Percentiles rank a stretch among this genome's conserved stretches.
Evolutionary conservation across 768 basidiomycete species (phyloP).

Genomic region (Strobilomyces echinocephalus): DNA sequence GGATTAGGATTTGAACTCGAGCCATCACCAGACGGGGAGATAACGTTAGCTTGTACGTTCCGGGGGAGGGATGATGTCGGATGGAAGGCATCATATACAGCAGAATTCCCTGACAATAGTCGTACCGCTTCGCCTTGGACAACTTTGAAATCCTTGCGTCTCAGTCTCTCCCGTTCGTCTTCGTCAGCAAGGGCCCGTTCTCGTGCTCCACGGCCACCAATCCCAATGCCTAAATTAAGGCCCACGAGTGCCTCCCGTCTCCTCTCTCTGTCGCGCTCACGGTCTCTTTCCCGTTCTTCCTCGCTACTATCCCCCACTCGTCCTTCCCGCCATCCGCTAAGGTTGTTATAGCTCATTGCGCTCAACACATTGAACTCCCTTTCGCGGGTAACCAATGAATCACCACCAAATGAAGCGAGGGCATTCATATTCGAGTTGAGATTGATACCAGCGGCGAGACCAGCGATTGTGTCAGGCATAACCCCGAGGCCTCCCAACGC

Average conservation of each 20-base stretch:
- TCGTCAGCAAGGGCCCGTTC: slow-evolving; percentile 63
- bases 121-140: slow-evolving; percentile 34
- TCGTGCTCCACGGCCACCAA: slow-evolving; percentile 46
- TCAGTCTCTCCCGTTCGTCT: slow-evolving; percentile 46
- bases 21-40: slow-evolving; percentile 22
- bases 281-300: slow-evolving; percentile 43
- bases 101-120: slow-evolving; percentile 38
- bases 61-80: slow-evolving; percentile 40
- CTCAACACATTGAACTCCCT: slow-evolving; percentile 44
- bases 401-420: slow-evolving; percentile 22
- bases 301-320: slow-evolving; percentile 30
- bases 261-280: slow-evolving; percentile 39
- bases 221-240: slow-evolving; percentile 29
- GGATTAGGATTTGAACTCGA: slow-evolving; percentile 13
- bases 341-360: slow-evolving; percentile 41
- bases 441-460: slow-evolving; percentile 28
- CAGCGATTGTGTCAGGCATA: slow-evolving; percentile 25
- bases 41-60: slow-evolving; percentile 21
- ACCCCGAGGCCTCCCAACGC: slow-evolving; percentile 24
- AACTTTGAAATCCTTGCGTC: slow-evolving; percentile 50
- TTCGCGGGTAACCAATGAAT: slow-evolving; percentile 39
- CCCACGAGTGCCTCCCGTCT: slow-evolving; percentile 42
- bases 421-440: slow-evolving; percentile 26
- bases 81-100: slow-evolving; percentile 77
- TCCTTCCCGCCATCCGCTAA: slow-evolving; percentile 36